Base-by-base conservation (phyloP, 2,329 filamentous ascomycete genomes). In the Cladophialophora chaetospira region DNA sequence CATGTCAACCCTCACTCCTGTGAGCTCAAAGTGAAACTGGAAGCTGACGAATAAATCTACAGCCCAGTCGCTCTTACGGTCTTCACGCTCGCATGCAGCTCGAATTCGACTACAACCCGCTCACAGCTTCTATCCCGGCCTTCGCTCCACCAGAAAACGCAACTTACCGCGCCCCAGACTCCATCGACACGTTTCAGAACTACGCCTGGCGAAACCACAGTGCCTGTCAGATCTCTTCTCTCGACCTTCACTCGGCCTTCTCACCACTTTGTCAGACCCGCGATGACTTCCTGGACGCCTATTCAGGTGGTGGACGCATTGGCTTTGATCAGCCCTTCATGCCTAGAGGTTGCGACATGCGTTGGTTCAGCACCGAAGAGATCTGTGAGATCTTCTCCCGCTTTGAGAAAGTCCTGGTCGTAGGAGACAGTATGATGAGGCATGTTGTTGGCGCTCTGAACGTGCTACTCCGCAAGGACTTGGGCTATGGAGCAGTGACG, bases 401-500 rank as follows among this genome's bases (percentile, higher is more conserved):
- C 2, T 80, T 77, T 59, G 74, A 77, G 17, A 77, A 77, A 55
- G 73, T 80, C 31, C 66, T 79, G 36, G 64, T 79, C n/a, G 67
- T 77, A 4, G 77, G 76, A 3, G 77, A 79, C 60, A 79, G 75
- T 11, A 79, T 79, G 77, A 65, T 79, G 63, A 69, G 77, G 36
- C 77, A 79, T 65, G 71, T 79, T 10, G 74, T 77, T 29, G 77
- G 77, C 0, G 75, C 75, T 36, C 62, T 79, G 50, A 79, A 79
- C 56, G 71, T 79, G 4, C 65, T 79, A 33, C 62, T 79, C 28
- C 67, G 77, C 5, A 74, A 75, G 58, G 72, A 80, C 62, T 59
- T 80, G 23, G 77, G 77, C 5, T 79, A 78, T 57, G 77, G 77
- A 8, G 77, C 75, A 35, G 76, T 79, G 10, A 79, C 76, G 3